Conservation (phyloP, 73 alveolate species). For the Paramecium biaurelia region DNA sequence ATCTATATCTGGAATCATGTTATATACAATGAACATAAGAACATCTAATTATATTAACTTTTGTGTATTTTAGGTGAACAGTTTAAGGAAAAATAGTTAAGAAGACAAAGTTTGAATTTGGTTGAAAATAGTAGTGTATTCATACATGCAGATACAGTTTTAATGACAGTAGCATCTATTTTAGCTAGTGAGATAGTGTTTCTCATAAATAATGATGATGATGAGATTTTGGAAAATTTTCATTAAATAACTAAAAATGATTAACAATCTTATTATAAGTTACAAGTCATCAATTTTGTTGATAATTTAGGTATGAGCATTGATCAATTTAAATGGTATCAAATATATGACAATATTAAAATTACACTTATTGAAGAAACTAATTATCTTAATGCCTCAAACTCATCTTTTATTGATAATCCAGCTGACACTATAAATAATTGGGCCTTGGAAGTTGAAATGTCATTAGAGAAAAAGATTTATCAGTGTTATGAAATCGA, state of each 20-base stretch:
- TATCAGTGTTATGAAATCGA: not conserved
- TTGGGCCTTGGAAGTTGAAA: not conserved
- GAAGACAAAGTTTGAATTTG: not conserved
- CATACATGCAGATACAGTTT: not conserved
- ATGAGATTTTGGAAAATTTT: constrained; percentile 8
- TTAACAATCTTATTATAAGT: not conserved
- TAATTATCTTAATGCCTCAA: not conserved
- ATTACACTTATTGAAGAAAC: not conserved
- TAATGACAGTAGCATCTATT: not conserved
- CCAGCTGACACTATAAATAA: not conserved
- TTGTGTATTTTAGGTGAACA: not conserved
- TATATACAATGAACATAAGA: not conserved
- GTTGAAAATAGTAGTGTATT: not conserved
- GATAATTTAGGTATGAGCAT: not conserved
- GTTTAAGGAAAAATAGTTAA: not conserved
- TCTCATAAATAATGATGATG: not conserved
- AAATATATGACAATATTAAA: not conserved
- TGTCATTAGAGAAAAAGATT: not conserved
- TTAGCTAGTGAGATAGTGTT: not conserved
- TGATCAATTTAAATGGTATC: not conserved
- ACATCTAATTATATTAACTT: not conserved
- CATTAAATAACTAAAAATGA: not conserved
- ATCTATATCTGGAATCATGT: constrained; percentile 38
- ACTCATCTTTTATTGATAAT: not conserved
- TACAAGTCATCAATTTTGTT: not conserved